Evolutionary conservation across 1,284 basidiomycete species (phyloP).

Genomic region (Boletus smithii): DNA sequence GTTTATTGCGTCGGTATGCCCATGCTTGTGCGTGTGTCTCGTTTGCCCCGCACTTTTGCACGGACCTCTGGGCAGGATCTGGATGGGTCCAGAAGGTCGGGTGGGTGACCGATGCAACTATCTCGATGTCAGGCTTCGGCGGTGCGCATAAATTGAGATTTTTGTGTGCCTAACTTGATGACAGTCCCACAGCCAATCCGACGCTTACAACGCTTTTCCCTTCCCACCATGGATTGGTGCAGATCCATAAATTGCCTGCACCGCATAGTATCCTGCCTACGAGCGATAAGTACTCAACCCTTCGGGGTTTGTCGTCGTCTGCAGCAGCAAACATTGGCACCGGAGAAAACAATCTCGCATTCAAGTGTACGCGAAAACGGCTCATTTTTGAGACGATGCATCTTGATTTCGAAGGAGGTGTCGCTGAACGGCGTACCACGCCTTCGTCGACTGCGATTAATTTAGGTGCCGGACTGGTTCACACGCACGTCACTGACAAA

Average conservation of each 20-base stretch:
- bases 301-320: conserved; percentile 67
- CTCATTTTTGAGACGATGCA: conserved; percentile 91
- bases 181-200: conserved; percentile 53
- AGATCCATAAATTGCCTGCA: conserved; percentile 70
- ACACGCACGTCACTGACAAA: conserved; percentile 9
- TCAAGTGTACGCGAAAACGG: conserved; percentile 86
- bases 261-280: conserved; percentile 67
- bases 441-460: conserved; percentile 38
- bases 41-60: conserved; percentile 58
- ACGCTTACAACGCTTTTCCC: conserved; percentile 68
- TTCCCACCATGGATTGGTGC: conserved; percentile 79
- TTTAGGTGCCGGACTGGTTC: conserved; percentile 23
- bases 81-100: conserved; percentile 77
- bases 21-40: conserved; percentile 65
- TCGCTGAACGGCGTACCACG: conserved; percentile 78
- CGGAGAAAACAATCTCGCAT: conserved; percentile 94
- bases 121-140: conserved; percentile 77
- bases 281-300: conserved; percentile 70
- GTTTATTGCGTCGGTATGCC: conserved; percentile 55
- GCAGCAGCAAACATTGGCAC: conserved; percentile 49
- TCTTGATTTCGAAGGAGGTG: conserved; percentile 89
- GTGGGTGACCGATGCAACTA: conserved; percentile 73
- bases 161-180: conserved; percentile 7
- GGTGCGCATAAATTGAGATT: conserved; percentile 46
- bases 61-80: conserved; percentile 52